phyloP scores from a whole-genome alignment of 257 asterid genomes.

The Voacanga thouarsii region DNA sequence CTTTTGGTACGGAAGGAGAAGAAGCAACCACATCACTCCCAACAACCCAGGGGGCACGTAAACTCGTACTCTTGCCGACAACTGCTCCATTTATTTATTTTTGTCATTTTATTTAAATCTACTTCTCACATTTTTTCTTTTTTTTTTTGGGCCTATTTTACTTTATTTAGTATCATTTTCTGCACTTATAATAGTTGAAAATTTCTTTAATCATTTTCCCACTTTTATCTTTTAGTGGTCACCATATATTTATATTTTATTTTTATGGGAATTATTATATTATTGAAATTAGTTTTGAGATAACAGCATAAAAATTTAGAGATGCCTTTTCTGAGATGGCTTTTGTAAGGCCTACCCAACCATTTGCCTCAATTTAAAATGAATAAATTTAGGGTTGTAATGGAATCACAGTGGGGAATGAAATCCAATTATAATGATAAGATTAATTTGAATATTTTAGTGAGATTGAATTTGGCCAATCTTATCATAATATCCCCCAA shows the following conservation, averaged over 20 bases:
- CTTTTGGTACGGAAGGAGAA: conserved; percentile 44
- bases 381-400: no score
- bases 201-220: conserved; percentile 9
- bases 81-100: conserved; percentile 29
- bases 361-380: no score
- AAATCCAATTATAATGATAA: no score
- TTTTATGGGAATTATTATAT: background rate
- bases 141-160: background rate
- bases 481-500: no score
- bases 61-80: conserved; percentile 91
- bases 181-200: background rate
- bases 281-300: background rate
- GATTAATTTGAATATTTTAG: no score
- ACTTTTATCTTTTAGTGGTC: conserved; percentile 16
- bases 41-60: conserved; percentile 24
- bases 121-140: conserved; percentile 1
- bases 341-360: background rate
- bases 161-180: background rate
- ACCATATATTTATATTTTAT: conserved; percentile 19
- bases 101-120: conserved; percentile 30
- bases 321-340: background rate
- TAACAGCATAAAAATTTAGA: background rate
- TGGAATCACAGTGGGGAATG: no score
- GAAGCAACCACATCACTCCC: conserved; percentile 65
- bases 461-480: no score